Percentiles rank a stretch among this genome's conserved stretches.
Evolutionary conservation across 495 filamentous ascomycete genomes (phyloP).

Genomic region (Penicillium coprophilum): DNA sequence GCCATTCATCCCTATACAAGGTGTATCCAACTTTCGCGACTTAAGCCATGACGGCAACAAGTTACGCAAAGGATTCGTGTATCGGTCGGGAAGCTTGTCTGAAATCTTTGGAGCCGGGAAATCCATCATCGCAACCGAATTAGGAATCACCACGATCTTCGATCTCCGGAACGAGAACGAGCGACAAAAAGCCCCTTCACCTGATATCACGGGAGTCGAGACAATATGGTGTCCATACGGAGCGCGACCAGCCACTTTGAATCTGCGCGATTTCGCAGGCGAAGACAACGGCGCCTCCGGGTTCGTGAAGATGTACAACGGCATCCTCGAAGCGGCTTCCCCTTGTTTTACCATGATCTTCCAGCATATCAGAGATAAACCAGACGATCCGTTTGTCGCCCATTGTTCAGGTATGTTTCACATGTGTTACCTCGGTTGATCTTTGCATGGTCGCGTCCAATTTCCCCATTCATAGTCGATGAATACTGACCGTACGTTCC

Average conservation of each 20-base stretch:
- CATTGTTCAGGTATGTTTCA: conserved; percentile 59
- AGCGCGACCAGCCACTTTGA: conserved; percentile 28
- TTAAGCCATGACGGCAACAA: conserved; percentile 47
- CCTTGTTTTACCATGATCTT: conserved; percentile 37
- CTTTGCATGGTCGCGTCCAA: background rate
- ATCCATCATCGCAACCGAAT: conserved; percentile 37
- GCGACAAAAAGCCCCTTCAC: conserved; percentile 37
- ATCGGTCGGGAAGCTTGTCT: conserved; percentile 51
- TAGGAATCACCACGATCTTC: conserved; percentile 62
- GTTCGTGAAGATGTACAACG: conserved; percentile 54
- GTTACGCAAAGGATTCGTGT: conserved; percentile 46
- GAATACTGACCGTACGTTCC: conserved; percentile 4
- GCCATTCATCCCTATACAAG: conserved; percentile 55
- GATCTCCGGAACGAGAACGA: conserved; percentile 65
- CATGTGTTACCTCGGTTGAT: background rate
- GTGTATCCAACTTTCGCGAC: conserved; percentile 54
- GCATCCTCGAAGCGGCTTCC: conserved; percentile 42
- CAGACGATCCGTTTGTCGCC: conserved; percentile 46
- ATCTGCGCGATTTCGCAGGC: conserved; percentile 56
- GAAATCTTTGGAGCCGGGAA: conserved; percentile 53
- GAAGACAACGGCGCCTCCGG: conserved; percentile 54
- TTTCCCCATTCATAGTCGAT: background rate
- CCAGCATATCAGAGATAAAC: conserved; percentile 41
- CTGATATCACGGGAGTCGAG: conserved; percentile 40
- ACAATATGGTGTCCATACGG: conserved; percentile 49